Evolutionary conservation across 352 stramenopile genomes (phyloP).

Genomic region (Thalassiosira livingstoniorum): DNA sequence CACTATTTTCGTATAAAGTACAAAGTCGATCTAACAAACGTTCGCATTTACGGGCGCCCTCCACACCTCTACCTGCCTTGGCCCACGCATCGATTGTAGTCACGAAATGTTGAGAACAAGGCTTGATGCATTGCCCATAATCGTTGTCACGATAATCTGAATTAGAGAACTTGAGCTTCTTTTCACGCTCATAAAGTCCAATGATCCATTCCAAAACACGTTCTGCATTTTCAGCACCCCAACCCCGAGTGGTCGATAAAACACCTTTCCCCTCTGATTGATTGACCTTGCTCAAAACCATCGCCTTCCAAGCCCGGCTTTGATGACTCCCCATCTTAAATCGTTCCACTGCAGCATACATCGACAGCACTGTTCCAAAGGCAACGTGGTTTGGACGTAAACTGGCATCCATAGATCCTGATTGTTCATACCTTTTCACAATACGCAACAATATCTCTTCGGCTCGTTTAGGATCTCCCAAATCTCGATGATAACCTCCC

Average conservation of each 20-base stretch:
- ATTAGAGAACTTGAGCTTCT: not conserved
- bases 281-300: no score
- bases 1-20: constrained; percentile 48
- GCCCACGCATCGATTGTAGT: constrained; percentile 54
- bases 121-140: not conserved
- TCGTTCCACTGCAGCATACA: constrained; percentile 53
- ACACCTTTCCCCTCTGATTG: no score
- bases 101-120: not conserved
- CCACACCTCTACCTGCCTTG: constrained; percentile 47
- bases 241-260: no score
- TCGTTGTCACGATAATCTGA: not conserved
- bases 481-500: constrained; percentile 22
- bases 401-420: constrained; percentile 21
- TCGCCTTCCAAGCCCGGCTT: no score
- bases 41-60: constrained; percentile 49
- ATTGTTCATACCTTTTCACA: constrained; percentile 46
- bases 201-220: constrained; percentile 64
- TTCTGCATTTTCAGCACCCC: constrained; percentile 59
- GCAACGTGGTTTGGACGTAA: constrained; percentile 51
- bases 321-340: no score
- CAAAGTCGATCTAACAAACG: constrained; percentile 36
- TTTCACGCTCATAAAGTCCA: constrained; percentile 42
- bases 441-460: constrained; percentile 49
- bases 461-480: constrained; percentile 42
- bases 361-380: constrained; percentile 50